Evolutionary conservation across 331 rosid species (phyloP).

Genomic region (Quercus tomentella): DNA sequence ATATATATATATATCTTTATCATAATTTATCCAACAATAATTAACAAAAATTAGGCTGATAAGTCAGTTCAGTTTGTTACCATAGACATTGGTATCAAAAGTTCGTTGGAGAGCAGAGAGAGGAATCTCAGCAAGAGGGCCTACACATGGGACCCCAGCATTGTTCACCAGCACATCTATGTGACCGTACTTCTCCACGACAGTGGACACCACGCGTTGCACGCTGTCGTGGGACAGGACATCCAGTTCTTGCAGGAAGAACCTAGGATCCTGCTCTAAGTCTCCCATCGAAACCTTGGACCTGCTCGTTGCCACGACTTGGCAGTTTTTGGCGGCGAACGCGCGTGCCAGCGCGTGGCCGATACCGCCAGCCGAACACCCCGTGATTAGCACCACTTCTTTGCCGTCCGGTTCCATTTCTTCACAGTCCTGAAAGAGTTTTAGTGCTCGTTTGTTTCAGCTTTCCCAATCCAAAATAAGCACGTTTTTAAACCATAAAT

Average conservation of each 20-base stretch:
- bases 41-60: too few species aligned
- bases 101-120: conserved; percentile 49
- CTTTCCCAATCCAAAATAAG: too few species aligned
- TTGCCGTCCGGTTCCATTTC: neutral
- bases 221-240: conserved; percentile 74
- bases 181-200: conserved; percentile 46
- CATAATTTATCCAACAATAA: too few species aligned
- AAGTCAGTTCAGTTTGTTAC: conserved; percentile 18
- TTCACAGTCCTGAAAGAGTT: neutral
- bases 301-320: conserved; percentile 75
- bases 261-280: conserved; percentile 45
- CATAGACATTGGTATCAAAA: conserved; percentile 66
- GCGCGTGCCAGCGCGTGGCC: conserved; percentile 79
- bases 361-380: conserved; percentile 65
- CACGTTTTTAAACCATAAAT: too few species aligned
- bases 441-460: too few species aligned
- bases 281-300: conserved; percentile 52
- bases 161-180: conserved; percentile 76
- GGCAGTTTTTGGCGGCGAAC: conserved; percentile 57
- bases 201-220: conserved; percentile 29
- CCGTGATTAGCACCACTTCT: conserved; percentile 63
- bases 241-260: conserved; percentile 64
- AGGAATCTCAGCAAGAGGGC: conserved; percentile 74
- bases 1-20: too few species aligned
- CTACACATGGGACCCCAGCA: conserved; percentile 74